Conservation (phyloP, 1,284 basidiomycete genomes). For the Exsudoporus floridanus region DNA sequence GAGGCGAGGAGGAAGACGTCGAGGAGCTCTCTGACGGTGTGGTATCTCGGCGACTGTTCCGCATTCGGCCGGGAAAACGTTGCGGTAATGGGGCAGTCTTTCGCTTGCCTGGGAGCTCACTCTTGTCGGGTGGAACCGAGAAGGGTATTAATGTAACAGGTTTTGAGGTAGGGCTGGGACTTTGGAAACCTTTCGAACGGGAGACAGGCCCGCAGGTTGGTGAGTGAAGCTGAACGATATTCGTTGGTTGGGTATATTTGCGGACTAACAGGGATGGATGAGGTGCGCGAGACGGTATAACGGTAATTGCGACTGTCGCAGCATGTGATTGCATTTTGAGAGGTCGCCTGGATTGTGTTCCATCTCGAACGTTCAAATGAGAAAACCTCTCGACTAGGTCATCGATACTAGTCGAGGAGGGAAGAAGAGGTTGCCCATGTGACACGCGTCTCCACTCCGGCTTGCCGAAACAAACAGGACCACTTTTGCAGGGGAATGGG, state of each 20-base stretch:
- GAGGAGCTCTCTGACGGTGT: constrained; percentile 13
- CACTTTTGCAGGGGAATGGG: constrained; percentile 23
- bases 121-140: background rate
- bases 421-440: rapidly evolving
- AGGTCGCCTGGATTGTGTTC: background rate
- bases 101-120: background rate
- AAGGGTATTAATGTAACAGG: constrained; percentile 15
- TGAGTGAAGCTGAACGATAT: background rate
- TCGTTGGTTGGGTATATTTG: background rate
- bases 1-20: constrained; percentile 1
- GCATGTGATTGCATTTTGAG: constrained; percentile 1
- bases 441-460: constrained; percentile 12
- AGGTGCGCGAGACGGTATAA: constrained; percentile 19
- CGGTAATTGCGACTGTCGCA: constrained; percentile 22
- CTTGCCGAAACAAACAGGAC: background rate
- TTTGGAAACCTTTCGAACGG: constrained; percentile 3
- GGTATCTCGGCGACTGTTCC: background rate
- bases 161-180: background rate
- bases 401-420: background rate
- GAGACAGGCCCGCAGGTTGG: background rate
- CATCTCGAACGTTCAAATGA: constrained; percentile 16
- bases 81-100: constrained; percentile 13
- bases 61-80: background rate
- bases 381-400: constrained; percentile 19
- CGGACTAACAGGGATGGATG: constrained; percentile 17